Evolutionary conservation across 352 stramenopile species (phyloP).

Genomic region (Globisporangium paroecandrum): DNA sequence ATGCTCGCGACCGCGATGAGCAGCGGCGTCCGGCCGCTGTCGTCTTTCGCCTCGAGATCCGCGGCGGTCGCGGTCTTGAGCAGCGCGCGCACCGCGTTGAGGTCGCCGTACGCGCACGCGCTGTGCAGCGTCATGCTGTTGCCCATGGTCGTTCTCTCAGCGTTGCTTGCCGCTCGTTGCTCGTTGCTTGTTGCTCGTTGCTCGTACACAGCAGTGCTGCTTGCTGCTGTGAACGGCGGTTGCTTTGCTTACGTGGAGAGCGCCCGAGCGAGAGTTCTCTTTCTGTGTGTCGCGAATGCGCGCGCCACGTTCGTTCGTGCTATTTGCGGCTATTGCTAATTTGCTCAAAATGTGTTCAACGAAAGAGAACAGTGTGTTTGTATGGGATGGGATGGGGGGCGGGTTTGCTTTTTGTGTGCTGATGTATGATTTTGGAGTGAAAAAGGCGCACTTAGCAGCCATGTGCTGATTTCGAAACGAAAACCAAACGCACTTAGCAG

Average conservation of each 20-base stretch:
- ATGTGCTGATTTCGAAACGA: no score
- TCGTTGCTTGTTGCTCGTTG: no score
- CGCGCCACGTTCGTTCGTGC: not conserved
- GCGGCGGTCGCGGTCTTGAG: constrained; percentile 57
- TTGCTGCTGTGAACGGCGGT: not conserved
- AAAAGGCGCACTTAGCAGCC: not conserved
- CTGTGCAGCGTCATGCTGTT: constrained; percentile 82
- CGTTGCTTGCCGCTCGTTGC: not conserved
- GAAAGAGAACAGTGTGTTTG: not conserved
- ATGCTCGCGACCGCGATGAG: constrained; percentile 67
- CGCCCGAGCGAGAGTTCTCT: not conserved
- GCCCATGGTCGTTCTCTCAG: constrained; percentile 43
- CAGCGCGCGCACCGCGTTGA: constrained; percentile 51
- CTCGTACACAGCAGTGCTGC: not conserved
- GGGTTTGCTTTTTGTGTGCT: not conserved
- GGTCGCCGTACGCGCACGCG: constrained; percentile 71
- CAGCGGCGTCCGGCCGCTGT: constrained; percentile 72
- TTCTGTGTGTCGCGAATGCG: not conserved
- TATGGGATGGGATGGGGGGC: not conserved
- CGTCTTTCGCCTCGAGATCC: constrained; percentile 69
- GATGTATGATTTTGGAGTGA: not conserved
- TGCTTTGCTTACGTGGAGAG: not conserved
- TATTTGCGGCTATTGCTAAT: not conserved
- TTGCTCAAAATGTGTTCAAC: not conserved
- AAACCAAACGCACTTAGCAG: no score